phyloP scores from a whole-genome alignment of 805 yeast genomes.

The Wilhelminamyces savonicus region DNA sequence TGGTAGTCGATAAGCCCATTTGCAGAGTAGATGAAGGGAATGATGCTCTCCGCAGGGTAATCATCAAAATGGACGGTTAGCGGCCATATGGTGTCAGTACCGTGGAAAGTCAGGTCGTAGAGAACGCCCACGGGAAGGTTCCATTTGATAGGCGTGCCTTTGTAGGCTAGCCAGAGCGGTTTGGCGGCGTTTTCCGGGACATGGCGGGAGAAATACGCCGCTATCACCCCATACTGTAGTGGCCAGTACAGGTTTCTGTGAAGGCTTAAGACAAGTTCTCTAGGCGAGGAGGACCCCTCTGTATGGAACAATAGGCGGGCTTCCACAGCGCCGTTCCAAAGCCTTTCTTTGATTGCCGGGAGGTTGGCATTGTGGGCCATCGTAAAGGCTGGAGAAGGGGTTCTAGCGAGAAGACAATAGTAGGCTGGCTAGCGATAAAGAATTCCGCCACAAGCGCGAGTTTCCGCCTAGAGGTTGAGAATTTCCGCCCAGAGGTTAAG shows the following conservation, averaged over 20 bases:
- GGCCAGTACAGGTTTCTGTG: conserved; percentile 52
- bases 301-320: conserved; percentile 28
- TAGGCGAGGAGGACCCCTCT: conserved; percentile 6
- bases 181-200: conserved; percentile 2
- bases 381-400: too few relatives aligned
- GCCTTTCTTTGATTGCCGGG: conserved; percentile 28
- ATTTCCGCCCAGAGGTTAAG: too few relatives aligned
- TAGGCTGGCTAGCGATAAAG: too few relatives aligned
- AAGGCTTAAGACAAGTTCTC: conserved; percentile 13
- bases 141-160: conserved; percentile 66
- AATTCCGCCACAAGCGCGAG: too few relatives aligned
- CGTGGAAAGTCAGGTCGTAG: conserved; percentile 37
- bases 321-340: conserved; percentile 55
- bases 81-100: too few relatives aligned
- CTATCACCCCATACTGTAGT: conserved; percentile 28
- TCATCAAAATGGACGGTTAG: not conserved
- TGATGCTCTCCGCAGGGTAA: conserved; percentile 24
- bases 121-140: conserved; percentile 68
- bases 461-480: too few relatives aligned
- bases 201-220: conserved; percentile 31
- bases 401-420: too few relatives aligned
- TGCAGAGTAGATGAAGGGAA: conserved; percentile 18
- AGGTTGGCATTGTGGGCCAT: too few relatives aligned
- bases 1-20: conserved; percentile 29
- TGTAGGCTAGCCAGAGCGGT: conserved; percentile 61